Evolutionary conservation across 1,284 basidiomycete species (phyloP).

Genomic region (Apiotrichum porosum): DNA sequence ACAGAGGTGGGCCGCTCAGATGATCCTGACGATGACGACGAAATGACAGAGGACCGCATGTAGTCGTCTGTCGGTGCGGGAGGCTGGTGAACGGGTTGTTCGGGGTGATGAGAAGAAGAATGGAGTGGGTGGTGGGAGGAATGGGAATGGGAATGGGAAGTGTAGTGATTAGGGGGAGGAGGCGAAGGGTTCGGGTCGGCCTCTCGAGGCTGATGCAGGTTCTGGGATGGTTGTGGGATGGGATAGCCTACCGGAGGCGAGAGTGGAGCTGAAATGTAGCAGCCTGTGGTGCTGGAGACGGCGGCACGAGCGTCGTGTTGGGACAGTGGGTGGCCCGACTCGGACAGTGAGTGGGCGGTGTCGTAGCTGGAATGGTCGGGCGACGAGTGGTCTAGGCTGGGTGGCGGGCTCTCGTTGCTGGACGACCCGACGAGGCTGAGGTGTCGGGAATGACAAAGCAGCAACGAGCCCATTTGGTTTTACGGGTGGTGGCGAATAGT

Average conservation of each 20-base stretch:
- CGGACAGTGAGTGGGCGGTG: too few relatives aligned
- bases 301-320: background rate
- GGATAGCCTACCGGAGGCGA: conserved; percentile 16
- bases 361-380: background rate
- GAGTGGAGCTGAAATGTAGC: conserved; percentile 38
- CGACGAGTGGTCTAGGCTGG: conserved; percentile 6
- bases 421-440: background rate
- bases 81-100: too few relatives aligned
- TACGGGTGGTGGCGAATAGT: background rate
- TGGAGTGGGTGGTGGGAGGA: conserved; percentile 11
- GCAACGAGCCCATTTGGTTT: too few relatives aligned
- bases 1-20: conserved; percentile 6
- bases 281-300: conserved; percentile 27
- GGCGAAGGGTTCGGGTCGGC: too few relatives aligned
- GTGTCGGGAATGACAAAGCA: background rate
- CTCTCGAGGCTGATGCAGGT: too few relatives aligned
- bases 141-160: conserved; percentile 13
- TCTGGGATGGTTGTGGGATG: conserved; percentile 3
- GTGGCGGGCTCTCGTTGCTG: conserved; percentile 1
- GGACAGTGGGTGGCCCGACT: too few relatives aligned
- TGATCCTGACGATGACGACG: conserved; percentile 14
- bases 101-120: too few relatives aligned
- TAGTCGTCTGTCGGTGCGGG: background rate
- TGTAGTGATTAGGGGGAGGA: too few relatives aligned
- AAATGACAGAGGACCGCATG: conserved; percentile 10